Evolutionary conservation across 768 basidiomycete genomes (phyloP).

Genomic region (Leucosporidium creatinivorum): DNA sequence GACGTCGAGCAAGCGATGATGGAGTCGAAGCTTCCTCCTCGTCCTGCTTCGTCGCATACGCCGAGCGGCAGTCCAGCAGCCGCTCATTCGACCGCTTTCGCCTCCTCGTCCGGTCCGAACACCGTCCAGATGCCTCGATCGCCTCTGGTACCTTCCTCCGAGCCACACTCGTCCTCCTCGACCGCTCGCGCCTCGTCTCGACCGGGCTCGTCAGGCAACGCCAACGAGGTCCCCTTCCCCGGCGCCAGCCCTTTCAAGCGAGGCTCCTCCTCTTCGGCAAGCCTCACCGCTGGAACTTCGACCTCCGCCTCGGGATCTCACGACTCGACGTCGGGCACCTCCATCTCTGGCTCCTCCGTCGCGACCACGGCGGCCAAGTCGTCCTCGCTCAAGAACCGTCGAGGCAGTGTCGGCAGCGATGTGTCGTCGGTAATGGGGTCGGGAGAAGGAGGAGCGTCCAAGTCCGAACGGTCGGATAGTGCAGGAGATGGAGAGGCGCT

Average conservation of each 20-base stretch:
- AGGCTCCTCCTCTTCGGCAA: slow-evolving; percentile 81
- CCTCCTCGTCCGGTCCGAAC: not conserved
- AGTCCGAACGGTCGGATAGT: slow-evolving; percentile 56
- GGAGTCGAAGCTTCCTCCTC: not conserved
- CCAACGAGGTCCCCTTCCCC: slow-evolving; percentile 15
- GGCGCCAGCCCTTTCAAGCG: slow-evolving; percentile 52
- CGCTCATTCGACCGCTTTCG: not conserved
- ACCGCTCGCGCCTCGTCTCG: not conserved
- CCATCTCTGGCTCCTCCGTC: slow-evolving; percentile 68
- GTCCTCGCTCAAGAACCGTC: slow-evolving; percentile 57
- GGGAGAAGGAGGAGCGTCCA: slow-evolving; percentile 56
- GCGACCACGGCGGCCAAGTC: slow-evolving; percentile 67
- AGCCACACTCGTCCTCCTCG: slow-evolving; percentile 6
- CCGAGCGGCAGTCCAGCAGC: not conserved
- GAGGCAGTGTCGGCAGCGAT: slow-evolving; percentile 84
- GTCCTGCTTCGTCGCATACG: not conserved
- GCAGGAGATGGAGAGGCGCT: slow-evolving; percentile 51
- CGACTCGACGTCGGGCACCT: slow-evolving; percentile 72
- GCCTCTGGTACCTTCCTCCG: slow-evolving; percentile 11
- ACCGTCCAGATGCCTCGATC: slow-evolving; percentile 3
- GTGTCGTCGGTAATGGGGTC: slow-evolving; percentile 65
- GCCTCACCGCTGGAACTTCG: slow-evolving; percentile 66
- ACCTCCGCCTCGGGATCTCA: slow-evolving; percentile 54
- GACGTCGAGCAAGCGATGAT: not conserved
- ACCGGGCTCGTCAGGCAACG: not conserved